A percentile compares a stretch with the other conserved stretches of the same genome.
Conservation (phyloP, 805 yeast genomes). For the Candida vaughaniae region DNA sequence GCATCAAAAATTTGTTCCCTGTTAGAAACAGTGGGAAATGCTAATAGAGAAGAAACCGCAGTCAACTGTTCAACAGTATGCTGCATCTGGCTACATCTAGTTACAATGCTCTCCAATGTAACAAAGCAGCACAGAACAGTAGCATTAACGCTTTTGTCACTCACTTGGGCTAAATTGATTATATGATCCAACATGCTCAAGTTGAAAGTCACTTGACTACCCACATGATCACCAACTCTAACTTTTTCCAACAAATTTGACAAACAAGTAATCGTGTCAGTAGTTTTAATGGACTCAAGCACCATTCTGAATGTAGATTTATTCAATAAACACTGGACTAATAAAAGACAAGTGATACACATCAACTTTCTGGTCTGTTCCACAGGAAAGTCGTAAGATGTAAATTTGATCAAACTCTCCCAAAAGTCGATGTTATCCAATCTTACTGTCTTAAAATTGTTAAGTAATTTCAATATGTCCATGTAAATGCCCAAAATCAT, state of each 20-base stretch:
- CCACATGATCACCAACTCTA: neutral
- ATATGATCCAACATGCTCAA: constrained; percentile 2
- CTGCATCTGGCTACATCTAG: neutral
- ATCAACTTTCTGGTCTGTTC: constrained; percentile 2
- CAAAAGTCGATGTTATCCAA: constrained; percentile 4
- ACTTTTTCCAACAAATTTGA: neutral
- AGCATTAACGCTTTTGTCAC: neutral
- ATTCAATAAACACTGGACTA: constrained; percentile 7
- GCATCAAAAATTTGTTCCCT: neutral
- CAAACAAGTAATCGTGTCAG: neutral
- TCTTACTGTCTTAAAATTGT: constrained; percentile 3
- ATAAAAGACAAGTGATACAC: neutral
- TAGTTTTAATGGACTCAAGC: constrained; percentile 1
- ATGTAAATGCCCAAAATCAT: constrained; percentile 6
- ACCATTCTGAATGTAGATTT: constrained; percentile 2
- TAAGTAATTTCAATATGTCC: constrained; percentile 11
- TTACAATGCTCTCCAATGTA: neutral
- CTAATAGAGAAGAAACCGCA: neutral
- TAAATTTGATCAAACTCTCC: constrained; percentile 4
- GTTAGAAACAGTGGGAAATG: neutral
- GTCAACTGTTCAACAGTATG: constrained; percentile 1
- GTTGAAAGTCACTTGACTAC: neutral
- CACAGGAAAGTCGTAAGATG: neutral
- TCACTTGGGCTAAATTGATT: neutral
- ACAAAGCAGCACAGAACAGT: neutral